Base-by-base conservation (phyloP, 2,329 filamentous ascomycete species). In the Cladosporium sphaerospermum region DNA sequence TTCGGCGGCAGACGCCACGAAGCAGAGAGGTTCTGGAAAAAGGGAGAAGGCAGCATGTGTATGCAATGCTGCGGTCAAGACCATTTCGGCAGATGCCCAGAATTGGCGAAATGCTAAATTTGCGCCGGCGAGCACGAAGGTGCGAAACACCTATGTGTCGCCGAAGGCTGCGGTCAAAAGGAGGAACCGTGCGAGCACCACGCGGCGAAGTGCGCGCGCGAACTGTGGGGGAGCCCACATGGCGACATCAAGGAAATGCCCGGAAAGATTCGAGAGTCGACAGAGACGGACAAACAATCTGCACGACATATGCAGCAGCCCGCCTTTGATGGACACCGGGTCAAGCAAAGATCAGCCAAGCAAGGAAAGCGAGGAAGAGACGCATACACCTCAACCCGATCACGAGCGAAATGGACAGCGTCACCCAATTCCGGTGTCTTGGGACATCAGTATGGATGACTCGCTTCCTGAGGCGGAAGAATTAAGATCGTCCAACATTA, bases 1-100 rank as follows among this genome's bases (percentile, higher is more conserved):
- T 42, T 42, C 40, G 40, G 40, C 14, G 40, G 40, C 40, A 45
- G 28, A 45, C 28, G 42, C 23, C 42, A 45, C 28, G 42, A 45
- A 45, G 42, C n/a, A 32, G 42, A 33, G 42, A 42, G 42, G 14
- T 45, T 45, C 42, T 45, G 28, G 42, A 14, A 32, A 10, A n/a
- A 9, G 31, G 42, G 28, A 32, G 42, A 45, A 33, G 42, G 42
- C 28, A 16, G 23, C 4, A 45, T 45, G 28, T 45, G 42, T 16
- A 45, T 45, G 42, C 42, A 33, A 4, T 33, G 42, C 42, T 45
- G 28, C 14, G 42, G 42, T 8, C 23, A 8, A 2, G 42, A 45
- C 42, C 28, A 45, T n/a, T 16, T 45, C 28, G 42, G 23, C 11
- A 33, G 14, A 45, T 44, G 42, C n/a, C 18, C n/a, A n/a, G 42